Base-by-base conservation (phyloP, 2,329 filamentous ascomycete species). In the Camptophora hylomeconis region DNA sequence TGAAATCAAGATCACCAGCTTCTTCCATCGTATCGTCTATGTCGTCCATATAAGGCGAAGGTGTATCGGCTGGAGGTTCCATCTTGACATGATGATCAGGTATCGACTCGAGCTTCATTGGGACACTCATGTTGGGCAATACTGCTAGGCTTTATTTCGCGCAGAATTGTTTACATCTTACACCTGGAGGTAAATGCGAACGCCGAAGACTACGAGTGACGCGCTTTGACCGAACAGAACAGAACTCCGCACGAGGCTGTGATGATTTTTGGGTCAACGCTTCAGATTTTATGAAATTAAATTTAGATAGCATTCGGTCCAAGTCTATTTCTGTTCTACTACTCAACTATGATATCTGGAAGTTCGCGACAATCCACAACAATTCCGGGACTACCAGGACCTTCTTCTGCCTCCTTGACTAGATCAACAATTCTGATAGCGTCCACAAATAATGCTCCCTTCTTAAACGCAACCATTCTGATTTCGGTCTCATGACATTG, bases 1-100 rank as follows among this genome's bases (percentile, higher is more conserved):
- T 42, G 46, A 77, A 75, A 31, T 76, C 72, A 11, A 77, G 50
- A 38, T 77, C 72, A 23, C 71, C 71, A 2, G 69, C 66, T 45
- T 77, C 73, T 49, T 77, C 72, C 47, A 80, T 80, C 33, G 80
- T 61, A 40, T 81, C 77, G 25, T 81, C 76, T 28, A 81, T 77
- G 20, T 45, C 43, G 30, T 45, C 41, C n/a, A 41, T 28, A 30
- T 38, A 45, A 10, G 42, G 40, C 20, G 39, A 40, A 3, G 39
- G 35, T 17, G 35, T 33, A 8, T 41, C 38, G 18, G 35, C 41
- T 28, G 28, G 31, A 17, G 38, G 36, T 22, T 45, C 42, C 23
- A 31, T 24, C 25, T 45, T 45, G 25, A 45, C 33, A 12, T 30
- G 22, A 5, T 33, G 23, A 20, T 40, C 38, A 9, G 36, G 30